Conservation (phyloP, 2,329 filamentous ascomycete genomes). For the Amauroascus verrucosus region DNA sequence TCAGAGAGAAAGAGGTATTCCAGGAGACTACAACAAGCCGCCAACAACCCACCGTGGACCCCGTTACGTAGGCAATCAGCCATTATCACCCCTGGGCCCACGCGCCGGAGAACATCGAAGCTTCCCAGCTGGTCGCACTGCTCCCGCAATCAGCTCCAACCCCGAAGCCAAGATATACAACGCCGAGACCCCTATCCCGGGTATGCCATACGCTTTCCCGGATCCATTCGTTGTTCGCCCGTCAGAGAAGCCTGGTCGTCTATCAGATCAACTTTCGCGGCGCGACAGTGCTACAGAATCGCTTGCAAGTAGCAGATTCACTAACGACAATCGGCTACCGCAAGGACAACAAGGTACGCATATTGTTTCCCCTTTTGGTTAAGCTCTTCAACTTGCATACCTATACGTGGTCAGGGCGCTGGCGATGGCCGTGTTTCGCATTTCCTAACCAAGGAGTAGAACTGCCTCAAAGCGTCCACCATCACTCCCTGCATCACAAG, state of each 20-base stretch:
- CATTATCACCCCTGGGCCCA: conserved; percentile 34
- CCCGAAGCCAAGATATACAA: conserved; percentile 42
- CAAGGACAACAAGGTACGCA: conserved; percentile 40
- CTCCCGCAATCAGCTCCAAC: conserved; percentile 41
- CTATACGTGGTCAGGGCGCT: neutral
- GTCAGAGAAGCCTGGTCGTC: conserved; percentile 15
- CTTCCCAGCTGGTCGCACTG: conserved; percentile 38
- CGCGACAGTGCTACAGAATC: conserved; percentile 41
- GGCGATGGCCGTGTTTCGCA: neutral
- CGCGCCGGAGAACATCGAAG: conserved; percentile 32
- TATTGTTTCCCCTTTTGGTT: neutral
- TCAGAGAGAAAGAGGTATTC: conserved; percentile 22
- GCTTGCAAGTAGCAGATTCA: conserved; percentile 38
- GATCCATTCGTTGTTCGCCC: conserved; percentile 38
- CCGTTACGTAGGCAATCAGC: conserved; percentile 32
- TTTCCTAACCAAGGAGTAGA: conserved; percentile 24
- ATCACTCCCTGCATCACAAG: conserved; percentile 41
- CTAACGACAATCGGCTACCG: conserved; percentile 40
- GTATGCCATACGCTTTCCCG: conserved; percentile 43
- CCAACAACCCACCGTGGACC: conserved; percentile 29
- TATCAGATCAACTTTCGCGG: conserved; percentile 32
- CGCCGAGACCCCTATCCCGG: conserved; percentile 40
- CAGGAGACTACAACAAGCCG: conserved; percentile 29
- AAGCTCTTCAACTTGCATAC: neutral
- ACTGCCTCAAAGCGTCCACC: conserved; percentile 39